Base-by-base conservation (phyloP, 164 flowering plant species). In the Vitis rupestris region DNA sequence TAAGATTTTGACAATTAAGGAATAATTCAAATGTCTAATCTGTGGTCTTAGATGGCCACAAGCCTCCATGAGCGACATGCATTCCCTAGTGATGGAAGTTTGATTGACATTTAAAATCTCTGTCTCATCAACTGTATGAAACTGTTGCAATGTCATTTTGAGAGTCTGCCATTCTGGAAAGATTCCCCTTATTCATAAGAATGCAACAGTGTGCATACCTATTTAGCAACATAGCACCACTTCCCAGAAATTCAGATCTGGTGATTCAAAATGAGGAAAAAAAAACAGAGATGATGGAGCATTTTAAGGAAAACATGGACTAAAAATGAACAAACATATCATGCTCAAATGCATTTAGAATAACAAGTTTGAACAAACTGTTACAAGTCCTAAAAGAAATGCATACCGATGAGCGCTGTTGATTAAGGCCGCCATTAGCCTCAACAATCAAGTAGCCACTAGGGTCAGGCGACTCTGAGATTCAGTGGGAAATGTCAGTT, bases 361-460 rank as follows among this genome's bases (percentile, higher is more conserved):
- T 2, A 50, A 16, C 3, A 6, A 60, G 59, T 14, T 29, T 23
- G 1, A 51, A 2, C n/a, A 5, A 50, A 1, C 49, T 54, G 17
- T 47, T 64, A 10, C 27, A 23, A 23, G 27, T 23, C 27, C 61
- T 56, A 37, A 3, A 65, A 49, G 44, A 23, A 54, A 48, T 30
- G 64, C 86, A 76, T 89, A 92, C 97, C 81, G 98, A 90, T 61
- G 95, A 84, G 14, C 98, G 88, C 67, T 94, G 99, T 69, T 94
- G 99, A 76, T 94, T 92, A 57, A 94, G 92, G 58, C 99, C 99
- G 30, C 99, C 99, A 81, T 92, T 94, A 59, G 95, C 99, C 57
- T 90, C 97, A 57, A 94, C 87, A 70, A 89, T 80, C 73, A 94
- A 74, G 82, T 87, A 94, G n/a, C 85, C 86, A 71, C 70, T 80